Conservation (phyloP, 2,329 filamentous ascomycete genomes). For the Pleurostoma richardsiae region DNA sequence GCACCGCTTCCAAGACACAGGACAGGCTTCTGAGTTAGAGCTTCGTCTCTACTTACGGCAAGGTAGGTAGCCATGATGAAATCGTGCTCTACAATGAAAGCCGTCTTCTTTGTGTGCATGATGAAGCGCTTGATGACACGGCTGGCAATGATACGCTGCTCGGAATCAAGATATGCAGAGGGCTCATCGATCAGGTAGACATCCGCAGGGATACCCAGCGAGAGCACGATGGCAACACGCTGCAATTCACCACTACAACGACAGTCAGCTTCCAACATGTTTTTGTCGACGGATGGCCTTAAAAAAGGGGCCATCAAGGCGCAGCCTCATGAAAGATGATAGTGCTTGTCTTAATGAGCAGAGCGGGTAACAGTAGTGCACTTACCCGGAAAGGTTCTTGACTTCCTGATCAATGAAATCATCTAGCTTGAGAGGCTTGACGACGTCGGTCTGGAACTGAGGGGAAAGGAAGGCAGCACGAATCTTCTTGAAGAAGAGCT, state of each 20-base stretch:
- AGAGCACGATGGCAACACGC: slow-evolving; percentile 94
- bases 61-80: slow-evolving; percentile 84
- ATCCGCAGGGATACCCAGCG: slow-evolving; percentile 92
- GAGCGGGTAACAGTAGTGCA: too few species aligned
- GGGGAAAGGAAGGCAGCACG: slow-evolving; percentile 93
- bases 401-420: slow-evolving; percentile 99
- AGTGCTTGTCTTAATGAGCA: too few species aligned
- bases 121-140: slow-evolving; percentile 99
- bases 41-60: slow-evolving; percentile 2
- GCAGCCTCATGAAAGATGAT: too few species aligned
- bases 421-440: slow-evolving; percentile 98
- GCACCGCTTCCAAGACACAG: slow-evolving; percentile 72
- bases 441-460: slow-evolving; percentile 98
- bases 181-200: slow-evolving; percentile 99
- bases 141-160: slow-evolving; percentile 96
- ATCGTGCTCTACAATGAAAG: slow-evolving; percentile 99
- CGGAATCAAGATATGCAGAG: slow-evolving; percentile 94
- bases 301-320: too few species aligned
- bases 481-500: slow-evolving; percentile 99
- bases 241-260: slow-evolving; percentile 81
- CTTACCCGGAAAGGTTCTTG: slow-evolving; percentile 77
- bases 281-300: too few species aligned
- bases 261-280: too few species aligned
- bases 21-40: slow-evolving; percentile 49
- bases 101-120: slow-evolving; percentile 99